Conservation (phyloP, 2,329 filamentous ascomycete genomes). For the Talaromyces funiculosus region DNA sequence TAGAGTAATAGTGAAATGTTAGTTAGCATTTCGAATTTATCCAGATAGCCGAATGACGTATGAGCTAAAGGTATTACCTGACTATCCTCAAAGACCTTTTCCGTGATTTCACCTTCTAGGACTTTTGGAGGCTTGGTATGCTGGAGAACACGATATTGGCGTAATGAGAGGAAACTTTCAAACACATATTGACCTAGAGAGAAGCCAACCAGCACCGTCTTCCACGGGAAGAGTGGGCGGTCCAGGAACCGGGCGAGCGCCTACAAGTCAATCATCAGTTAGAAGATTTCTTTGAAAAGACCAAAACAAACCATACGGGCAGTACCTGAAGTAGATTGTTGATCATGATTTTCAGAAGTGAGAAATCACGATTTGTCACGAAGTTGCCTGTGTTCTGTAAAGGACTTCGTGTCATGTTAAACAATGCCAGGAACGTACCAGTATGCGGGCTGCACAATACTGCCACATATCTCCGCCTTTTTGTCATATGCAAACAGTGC, state of each 20-base stretch:
- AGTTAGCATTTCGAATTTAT: neutral
- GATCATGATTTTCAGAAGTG: conserved; percentile 5
- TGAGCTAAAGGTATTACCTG: conserved; percentile 50
- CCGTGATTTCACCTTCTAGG: conserved; percentile 77
- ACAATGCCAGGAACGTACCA: neutral
- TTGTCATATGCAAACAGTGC: neutral
- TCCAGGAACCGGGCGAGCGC: conserved; percentile 80
- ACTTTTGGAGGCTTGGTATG: conserved; percentile 77
- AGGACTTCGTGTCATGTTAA: conserved; percentile 4
- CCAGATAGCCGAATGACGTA: neutral
- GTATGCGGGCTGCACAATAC: neutral
- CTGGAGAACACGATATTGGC: conserved; percentile 84
- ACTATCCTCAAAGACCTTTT: conserved; percentile 89
- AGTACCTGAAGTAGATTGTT: conserved; percentile 6
- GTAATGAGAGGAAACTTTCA: conserved; percentile 80
- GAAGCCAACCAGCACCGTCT: conserved; percentile 91
- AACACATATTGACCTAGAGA: conserved; percentile 85
- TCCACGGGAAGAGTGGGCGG: conserved; percentile 92
- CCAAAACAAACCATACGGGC: neutral
- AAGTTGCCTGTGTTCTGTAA: neutral
- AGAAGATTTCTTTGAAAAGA: neutral
- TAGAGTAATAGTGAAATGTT: conserved; percentile 25
- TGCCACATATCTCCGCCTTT: conserved; percentile 3
- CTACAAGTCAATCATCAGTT: conserved; percentile 28
- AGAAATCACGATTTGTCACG: neutral